Base-by-base conservation (phyloP, 192 early-diverging fungal genomes). In the Backusella macrospora region DNA sequence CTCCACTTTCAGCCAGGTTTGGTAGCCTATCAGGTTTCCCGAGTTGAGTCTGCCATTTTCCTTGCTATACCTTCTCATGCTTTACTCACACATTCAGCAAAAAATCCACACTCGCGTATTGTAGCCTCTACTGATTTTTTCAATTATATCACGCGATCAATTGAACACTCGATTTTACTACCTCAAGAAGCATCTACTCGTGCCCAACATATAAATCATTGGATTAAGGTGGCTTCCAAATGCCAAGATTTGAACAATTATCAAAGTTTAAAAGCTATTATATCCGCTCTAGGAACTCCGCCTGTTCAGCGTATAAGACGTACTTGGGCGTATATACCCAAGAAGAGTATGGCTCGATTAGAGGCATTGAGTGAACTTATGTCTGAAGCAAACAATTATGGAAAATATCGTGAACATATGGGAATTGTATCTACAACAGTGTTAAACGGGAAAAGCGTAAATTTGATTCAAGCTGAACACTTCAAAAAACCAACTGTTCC, bases 121-220 rank as follows among this genome's bases (percentile, higher is more conserved):
- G 88, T 87, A 29, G 87, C 86, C 0, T 86, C 85, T 14, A 87
- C 93, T 14, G 92, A 93, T 67, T 92, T 92, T 78, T 94, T 94
- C 87, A 94, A 94, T 73, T 93, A 91, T 73, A 55, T 93, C 10
- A 90, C 92, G 8, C 84, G 92, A 12, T 65, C 88, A 39, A 86
- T 94, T 37, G 93, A 94, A 76, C 86, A 85, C 75, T 86, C 93
- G 0, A 89, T 94, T 40, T 73, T 94, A 42, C 78, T 86, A 46
- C 89, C 88, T 3, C 75, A 78, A 26, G 84, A 87, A 73, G 82
- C 87, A 1, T 79, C 85, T 2, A 82, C 79, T 43, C 77, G 93
- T 34, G 91, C 90, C 0, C 82, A 86, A 43, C 80, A 78, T 34
- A 85, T 93, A 18, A 80, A 86, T 55, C 83, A 83, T 38, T 94